A percentile compares a stretch with the other conserved stretches of the same genome.
Conservation (phyloP, 352 stramenopile genomes). For the Peronospora destructor region DNA sequence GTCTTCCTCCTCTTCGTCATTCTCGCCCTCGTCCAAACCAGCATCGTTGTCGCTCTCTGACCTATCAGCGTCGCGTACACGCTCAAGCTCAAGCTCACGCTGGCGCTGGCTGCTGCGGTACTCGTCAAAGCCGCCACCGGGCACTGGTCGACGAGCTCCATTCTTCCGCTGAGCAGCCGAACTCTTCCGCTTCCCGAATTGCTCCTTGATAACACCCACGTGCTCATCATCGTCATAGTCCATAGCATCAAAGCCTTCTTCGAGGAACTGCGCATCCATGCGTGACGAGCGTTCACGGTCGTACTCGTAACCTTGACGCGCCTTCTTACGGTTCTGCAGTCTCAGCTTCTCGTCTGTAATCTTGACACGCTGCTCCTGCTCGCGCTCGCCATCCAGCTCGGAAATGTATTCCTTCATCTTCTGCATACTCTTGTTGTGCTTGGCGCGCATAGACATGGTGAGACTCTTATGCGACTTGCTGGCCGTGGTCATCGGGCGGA, state of each 20-base stretch:
- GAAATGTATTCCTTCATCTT: conserved; percentile 85
- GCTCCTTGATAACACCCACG: conserved; percentile 78
- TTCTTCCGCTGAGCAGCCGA: conserved; percentile 24
- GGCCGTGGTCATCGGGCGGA: conserved; percentile 76
- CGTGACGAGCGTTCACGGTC: conserved; percentile 63
- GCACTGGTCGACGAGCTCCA: conserved; percentile 35
- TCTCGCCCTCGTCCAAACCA: conserved; percentile 45
- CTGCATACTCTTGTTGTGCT: conserved; percentile 85
- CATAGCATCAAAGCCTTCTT: conserved; percentile 65
- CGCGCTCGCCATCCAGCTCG: conserved; percentile 70
- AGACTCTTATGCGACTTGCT: conserved; percentile 84
- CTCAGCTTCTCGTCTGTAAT: conserved; percentile 80
- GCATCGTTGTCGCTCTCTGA: conserved; percentile 63
- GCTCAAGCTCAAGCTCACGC: conserved; percentile 31
- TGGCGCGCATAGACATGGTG: conserved; percentile 85
- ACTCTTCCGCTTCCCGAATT: conserved; percentile 60
- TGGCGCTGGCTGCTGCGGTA: conserved; percentile 51
- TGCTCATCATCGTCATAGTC: conserved; percentile 84
- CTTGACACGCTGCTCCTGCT: conserved; percentile 81
- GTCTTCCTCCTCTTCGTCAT: conserved; percentile 75
- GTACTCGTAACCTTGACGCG: conserved; percentile 71
- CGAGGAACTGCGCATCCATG: conserved; percentile 80
- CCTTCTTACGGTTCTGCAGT: conserved; percentile 82
- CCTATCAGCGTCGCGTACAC: conserved; percentile 46
- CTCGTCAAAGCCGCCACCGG: conserved; percentile 72